A percentile compares a stretch with the other conserved stretches of the same genome.
phyloP scores from a whole-genome alignment of 805 yeast species.

The Naumovozyma castellii region DNA sequence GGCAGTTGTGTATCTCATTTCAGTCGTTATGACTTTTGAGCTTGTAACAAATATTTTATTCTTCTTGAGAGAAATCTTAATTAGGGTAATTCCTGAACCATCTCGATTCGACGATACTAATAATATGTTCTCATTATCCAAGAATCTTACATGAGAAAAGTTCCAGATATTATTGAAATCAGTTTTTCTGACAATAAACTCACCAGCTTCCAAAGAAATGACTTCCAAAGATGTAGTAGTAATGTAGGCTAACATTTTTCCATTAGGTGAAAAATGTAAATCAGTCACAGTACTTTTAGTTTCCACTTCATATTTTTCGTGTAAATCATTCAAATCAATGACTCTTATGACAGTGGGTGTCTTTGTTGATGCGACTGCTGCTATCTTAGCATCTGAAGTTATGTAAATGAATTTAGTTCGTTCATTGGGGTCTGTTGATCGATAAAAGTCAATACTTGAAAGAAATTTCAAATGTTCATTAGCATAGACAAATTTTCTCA shows the following conservation, averaged over 20 bases:
- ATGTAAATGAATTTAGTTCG: conserved; percentile 52
- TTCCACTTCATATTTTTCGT: conserved; percentile 43
- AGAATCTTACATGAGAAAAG: conserved; percentile 31
- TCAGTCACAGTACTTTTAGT: conserved; percentile 54
- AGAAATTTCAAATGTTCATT: conserved; percentile 54
- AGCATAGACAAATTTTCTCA: conserved; percentile 55
- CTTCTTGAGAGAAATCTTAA: conserved; percentile 20
- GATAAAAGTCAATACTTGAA: conserved; percentile 47
- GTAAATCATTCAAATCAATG: conserved; percentile 47
- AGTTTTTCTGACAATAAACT: conserved; percentile 28
- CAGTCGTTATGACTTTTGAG: conserved; percentile 20
- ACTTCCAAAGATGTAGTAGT: conserved; percentile 44
- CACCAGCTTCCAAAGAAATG: conserved; percentile 35
- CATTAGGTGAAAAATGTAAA: conserved; percentile 57
- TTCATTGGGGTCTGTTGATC: conserved; percentile 41
- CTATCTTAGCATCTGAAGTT: conserved; percentile 49
- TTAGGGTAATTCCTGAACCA: conserved; percentile 32
- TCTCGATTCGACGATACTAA: conserved; percentile 37
- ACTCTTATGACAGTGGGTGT: conserved; percentile 56
- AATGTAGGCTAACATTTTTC: conserved; percentile 53
- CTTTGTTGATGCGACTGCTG: conserved; percentile 60
- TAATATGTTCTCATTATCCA: conserved; percentile 29
- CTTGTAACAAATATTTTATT: conserved; percentile 15
- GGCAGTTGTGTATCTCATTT: conserved; percentile 48
- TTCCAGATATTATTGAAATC: conserved; percentile 28